These are phyloP conservation scores for Lichtheimia ramosa DNA, from an alignment of 371 early-diverging fungal genomes.

Conservation along the genomic window DNA sequence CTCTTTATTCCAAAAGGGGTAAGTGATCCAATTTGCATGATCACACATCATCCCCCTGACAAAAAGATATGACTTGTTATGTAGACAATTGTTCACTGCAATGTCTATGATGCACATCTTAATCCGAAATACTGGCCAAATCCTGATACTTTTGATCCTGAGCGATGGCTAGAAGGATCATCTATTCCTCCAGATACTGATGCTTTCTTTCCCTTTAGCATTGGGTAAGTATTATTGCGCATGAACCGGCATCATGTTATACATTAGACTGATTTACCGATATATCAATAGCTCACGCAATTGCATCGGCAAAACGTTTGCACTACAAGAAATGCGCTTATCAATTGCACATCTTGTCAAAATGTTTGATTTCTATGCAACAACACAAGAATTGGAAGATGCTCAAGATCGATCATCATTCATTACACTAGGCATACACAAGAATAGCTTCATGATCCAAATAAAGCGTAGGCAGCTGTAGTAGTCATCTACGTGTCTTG, in stretches of 20 bases:
- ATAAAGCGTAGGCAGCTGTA: constrained; percentile 10
- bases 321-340: constrained; percentile 48
- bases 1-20: constrained; percentile 19
- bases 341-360: constrained; percentile 33
- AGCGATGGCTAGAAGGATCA: constrained; percentile 30
- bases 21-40: not conserved
- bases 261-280: too few relatives aligned
- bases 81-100: constrained; percentile 11
- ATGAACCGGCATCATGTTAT: not conserved
- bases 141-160: constrained; percentile 26
- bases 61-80: not conserved
- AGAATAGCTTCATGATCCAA: constrained; percentile 26
- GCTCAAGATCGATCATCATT: constrained; percentile 21
- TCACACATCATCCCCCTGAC: too few relatives aligned
- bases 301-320: constrained; percentile 56
- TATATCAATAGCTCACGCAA: constrained; percentile 37
- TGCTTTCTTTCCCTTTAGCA: constrained; percentile 44
- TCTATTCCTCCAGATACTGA: constrained; percentile 14
- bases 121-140: constrained; percentile 27
- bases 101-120: constrained; percentile 20
- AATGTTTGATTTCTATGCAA: constrained; percentile 25
- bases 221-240: constrained; percentile 23
- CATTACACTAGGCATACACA: constrained; percentile 25
- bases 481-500: not conserved
- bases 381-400: constrained; percentile 24